Evolutionary conservation across 352 stramenopile genomes (phyloP), one percentile per base, ranked within the genome.

Genomic region (Phytophthora syringae): DNA sequence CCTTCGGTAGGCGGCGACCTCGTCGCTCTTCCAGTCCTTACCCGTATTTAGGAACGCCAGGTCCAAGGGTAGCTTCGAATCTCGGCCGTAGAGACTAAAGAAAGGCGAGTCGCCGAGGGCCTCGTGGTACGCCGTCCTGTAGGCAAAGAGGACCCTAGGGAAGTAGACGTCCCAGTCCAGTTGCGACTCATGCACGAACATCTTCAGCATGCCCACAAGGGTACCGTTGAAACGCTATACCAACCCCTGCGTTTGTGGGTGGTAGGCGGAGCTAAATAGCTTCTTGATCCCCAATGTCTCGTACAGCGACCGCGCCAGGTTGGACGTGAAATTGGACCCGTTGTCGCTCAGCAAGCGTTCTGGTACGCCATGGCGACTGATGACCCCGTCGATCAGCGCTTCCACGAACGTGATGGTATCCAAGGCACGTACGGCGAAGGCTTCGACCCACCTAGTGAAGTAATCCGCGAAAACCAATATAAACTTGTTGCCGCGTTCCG

Each of bases 121-220:
- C 7, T 67, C 60, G 6, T 67, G 42, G 2, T 55, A 61, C 1
- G 60, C 15, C 6, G 60, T 67, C 7, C 36, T 4, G 27, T 67
- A 67, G 30, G 24, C 60, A 20, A 67, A 60, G 10, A 67, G 5
- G 1, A 60, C 49, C 0, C 42, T 3, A 1, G 40, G 25, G 18
- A 60, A 45, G 43, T 52, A 60, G 5, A 62, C 11, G 9, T 62
- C 54, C 54, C 54, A 62, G 9, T 53, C 54, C 3, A 20, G 36
- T 20, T 61, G 53, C 2, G 53, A 21, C 25, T 57, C 21, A 16
- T 16, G 27, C 15, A 54, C 54, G 7, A 32, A 27, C 54, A 62
- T 55, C 7, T 15, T 37, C 20, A 51, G 6, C 42, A 60, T 62
- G 10, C 48, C 16, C 3, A 59, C 24, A 12, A 64, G 24, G 0